A percentile compares a stretch with the other conserved stretches of the same genome.
phyloP scores from a whole-genome alignment of 106 monocot species.

The Vanilla planifolia region DNA sequence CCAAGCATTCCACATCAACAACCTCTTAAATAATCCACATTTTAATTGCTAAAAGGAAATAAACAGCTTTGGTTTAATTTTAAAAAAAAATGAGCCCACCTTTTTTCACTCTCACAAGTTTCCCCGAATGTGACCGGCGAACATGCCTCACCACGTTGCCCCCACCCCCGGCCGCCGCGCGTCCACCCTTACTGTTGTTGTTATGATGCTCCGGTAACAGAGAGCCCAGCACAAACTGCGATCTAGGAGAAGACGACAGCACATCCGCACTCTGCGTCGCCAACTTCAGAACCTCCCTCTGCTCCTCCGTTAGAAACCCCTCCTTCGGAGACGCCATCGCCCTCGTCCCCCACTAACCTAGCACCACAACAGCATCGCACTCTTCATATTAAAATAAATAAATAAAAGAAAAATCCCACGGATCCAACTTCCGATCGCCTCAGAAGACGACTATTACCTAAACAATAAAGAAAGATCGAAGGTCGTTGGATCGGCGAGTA shows the following conservation, averaged over 20 bases:
- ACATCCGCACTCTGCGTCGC: slow-evolving; percentile 58
- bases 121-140: slow-evolving; percentile 59
- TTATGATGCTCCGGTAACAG: slow-evolving; percentile 20
- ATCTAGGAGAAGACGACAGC: slow-evolving; percentile 35
- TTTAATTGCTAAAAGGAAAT: too few relatives aligned
- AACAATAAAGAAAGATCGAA: not conserved
- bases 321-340: slow-evolving; percentile 62
- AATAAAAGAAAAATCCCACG: not conserved
- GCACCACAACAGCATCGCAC: not conserved
- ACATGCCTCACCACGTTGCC: slow-evolving; percentile 28
- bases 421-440: not conserved
- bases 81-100: slow-evolving; percentile 23
- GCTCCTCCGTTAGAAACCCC: slow-evolving; percentile 64
- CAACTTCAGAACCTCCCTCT: slow-evolving; percentile 58
- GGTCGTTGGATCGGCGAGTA: not conserved
- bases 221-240: slow-evolving; percentile 19
- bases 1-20: too few relatives aligned
- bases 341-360: not conserved
- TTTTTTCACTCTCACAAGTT: slow-evolving; percentile 58
- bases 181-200: slow-evolving; percentile 14
- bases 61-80: too few relatives aligned
- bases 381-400: not conserved
- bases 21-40: too few relatives aligned
- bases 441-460: not conserved
- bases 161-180: slow-evolving; percentile 16